phyloP scores from a whole-genome alignment of 129 eudicot species.

The Pulicaria dysenterica region DNA sequence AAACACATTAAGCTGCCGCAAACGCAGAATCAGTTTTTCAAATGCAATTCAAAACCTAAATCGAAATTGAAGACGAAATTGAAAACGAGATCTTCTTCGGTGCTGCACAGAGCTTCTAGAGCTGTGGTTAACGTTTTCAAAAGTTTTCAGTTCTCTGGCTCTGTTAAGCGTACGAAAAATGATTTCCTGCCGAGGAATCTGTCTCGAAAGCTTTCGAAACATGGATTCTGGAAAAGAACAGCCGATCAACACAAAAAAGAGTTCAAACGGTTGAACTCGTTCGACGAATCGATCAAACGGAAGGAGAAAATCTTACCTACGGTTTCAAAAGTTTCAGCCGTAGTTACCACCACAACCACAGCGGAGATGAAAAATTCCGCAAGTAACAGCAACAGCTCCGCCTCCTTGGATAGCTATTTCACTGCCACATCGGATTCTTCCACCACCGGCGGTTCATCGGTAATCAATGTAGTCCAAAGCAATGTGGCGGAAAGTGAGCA shows the following conservation, averaged over 20 bases:
- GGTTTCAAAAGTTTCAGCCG: not conserved
- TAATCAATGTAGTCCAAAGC: constrained; percentile 25
- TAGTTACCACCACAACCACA: constrained; percentile 7
- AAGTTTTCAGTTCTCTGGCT: constrained; percentile 47
- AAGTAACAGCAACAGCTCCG: constrained; percentile 38
- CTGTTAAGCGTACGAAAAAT: constrained; percentile 22
- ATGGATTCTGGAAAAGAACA: constrained; percentile 62
- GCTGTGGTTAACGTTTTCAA: constrained; percentile 61
- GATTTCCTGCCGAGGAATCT: constrained; percentile 47
- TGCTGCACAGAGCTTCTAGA: constrained; percentile 51
- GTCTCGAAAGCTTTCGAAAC: constrained; percentile 51
- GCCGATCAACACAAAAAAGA: constrained; percentile 30
- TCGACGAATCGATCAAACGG: constrained; percentile 38
- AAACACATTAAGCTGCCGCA: constrained; percentile 33
- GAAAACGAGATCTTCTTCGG: constrained; percentile 31
- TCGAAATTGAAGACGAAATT: constrained; percentile 17
- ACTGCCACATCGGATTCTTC: constrained; percentile 31
- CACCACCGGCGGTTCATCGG: constrained; percentile 36
- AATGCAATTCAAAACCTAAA: constrained; percentile 26
- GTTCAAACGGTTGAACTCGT: constrained; percentile 50
- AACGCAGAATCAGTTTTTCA: constrained; percentile 13
- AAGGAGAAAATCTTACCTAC: constrained; percentile 18
- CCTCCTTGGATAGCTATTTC: constrained; percentile 24
- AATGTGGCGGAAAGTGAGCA: constrained; percentile 28
- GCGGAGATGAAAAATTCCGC: constrained; percentile 15